Evolutionary conservation across 768 basidiomycete genomes (phyloP).

Genomic region (Tulasnella sp.): DNA sequence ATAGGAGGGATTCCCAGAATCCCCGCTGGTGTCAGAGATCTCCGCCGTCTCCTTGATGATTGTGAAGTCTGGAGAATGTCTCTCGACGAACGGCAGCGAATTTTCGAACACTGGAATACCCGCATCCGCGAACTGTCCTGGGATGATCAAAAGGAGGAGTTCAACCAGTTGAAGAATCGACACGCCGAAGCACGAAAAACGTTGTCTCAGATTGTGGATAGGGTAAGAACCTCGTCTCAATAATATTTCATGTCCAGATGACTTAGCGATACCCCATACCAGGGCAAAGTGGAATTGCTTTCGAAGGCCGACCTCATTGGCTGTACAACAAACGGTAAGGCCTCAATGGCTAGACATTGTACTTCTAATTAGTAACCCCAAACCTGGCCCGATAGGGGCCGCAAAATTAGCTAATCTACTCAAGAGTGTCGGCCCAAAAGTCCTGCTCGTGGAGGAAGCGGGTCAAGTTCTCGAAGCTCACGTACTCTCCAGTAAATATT

Average conservation of each 20-base stretch:
- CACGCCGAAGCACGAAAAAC: conserved; percentile 36
- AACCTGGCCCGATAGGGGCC: conserved; percentile 57
- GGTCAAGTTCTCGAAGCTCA: conserved; percentile 79
- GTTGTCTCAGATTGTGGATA: conserved; percentile 18
- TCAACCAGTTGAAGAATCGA: conserved; percentile 36
- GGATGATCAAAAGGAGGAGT: conserved; percentile 35
- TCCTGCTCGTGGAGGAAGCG: conserved; percentile 70
- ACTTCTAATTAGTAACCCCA: neutral
- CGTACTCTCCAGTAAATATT: conserved; percentile 43
- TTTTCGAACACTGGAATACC: conserved; percentile 44
- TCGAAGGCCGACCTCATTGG: conserved; percentile 57
- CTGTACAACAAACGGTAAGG: conserved; percentile 64
- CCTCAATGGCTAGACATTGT: conserved; percentile 51
- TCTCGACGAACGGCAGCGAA: conserved; percentile 37
- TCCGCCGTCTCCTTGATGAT: conserved; percentile 35
- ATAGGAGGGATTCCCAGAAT: conserved; percentile 33
- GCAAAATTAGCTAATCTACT: conserved; percentile 56
- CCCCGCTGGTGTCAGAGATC: conserved; percentile 26
- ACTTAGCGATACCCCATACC: conserved; percentile 48
- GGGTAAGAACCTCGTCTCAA: conserved; percentile 17
- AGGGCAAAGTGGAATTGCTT: conserved; percentile 40
- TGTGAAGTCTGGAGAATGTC: conserved; percentile 49
- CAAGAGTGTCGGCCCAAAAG: conserved; percentile 51
- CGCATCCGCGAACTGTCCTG: conserved; percentile 34
- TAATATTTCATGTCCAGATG: neutral